These are phyloP conservation scores for Nemania serpens DNA, from an alignment of 2,329 filamentous ascomycete genomes.

Conservation along the genomic window DNA sequence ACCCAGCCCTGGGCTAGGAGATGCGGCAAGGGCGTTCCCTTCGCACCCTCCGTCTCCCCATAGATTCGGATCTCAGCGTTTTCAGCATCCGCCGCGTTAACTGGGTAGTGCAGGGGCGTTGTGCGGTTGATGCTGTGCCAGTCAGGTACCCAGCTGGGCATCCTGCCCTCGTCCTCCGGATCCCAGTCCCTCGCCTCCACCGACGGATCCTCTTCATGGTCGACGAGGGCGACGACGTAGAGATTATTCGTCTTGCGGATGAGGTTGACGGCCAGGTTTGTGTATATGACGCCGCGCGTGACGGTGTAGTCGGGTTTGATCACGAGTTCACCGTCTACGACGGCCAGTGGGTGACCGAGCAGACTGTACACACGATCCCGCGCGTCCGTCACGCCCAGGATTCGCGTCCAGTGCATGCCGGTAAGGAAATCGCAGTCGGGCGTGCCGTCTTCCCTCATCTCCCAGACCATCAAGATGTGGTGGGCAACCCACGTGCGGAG, in stretches of 20 bases:
- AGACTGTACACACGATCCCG: constrained; percentile 14
- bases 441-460: constrained; percentile 12
- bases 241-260: constrained; percentile 15
- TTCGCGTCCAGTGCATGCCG: constrained; percentile 18
- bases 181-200: constrained; percentile 5
- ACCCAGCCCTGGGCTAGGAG: constrained; percentile 12
- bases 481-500: constrained; percentile 11
- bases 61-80: constrained; percentile 8
- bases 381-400: constrained; percentile 13
- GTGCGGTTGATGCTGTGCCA: constrained; percentile 20
- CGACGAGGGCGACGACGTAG: constrained; percentile 14
- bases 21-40: constrained; percentile 6
- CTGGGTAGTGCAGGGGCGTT: constrained; percentile 8
- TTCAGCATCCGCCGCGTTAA: constrained; percentile 2
- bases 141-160: constrained; percentile 18
- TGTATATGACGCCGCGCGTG: constrained; percentile 12
- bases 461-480: constrained; percentile 17
- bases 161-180: constrained; percentile 13
- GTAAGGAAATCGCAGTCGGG: constrained; percentile 18
- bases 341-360: constrained; percentile 10
- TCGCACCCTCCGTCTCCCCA: not conserved
- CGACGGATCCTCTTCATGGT: constrained; percentile 9
- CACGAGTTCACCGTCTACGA: constrained; percentile 7
- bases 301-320: constrained; percentile 13
- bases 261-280: constrained; percentile 5